Evolutionary conservation across 140 eudicot species (phyloP), one percentile per base, ranked within the genome.

Genomic region (Oenanthe javanica): DNA sequence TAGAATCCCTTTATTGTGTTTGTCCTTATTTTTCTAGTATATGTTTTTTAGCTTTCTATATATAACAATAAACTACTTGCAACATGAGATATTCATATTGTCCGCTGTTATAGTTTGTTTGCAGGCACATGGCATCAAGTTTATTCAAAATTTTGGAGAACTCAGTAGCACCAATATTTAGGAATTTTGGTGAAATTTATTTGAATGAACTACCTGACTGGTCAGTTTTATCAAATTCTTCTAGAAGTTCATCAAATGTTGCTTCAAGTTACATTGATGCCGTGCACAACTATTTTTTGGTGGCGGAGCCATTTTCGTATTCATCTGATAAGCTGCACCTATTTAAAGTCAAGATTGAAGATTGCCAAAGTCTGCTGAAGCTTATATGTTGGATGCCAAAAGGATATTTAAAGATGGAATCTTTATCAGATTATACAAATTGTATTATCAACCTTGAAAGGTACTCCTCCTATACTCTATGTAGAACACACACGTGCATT

Each of bases 401-500:
- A 84, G 85, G 89, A 84, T 87, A 84, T 78, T 48, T 88, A 54
- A 89, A 81, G 74, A 82, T 82, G 63, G 87, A 80, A 85, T 90
- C 95, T 4, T 86, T 91, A 83, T 81, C 91, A 63, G 80, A 83
- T 54, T 89, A 77, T 75, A 81, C 87, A 61, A 88, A 87, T 59
- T 89, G 85, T 80, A 86, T 94, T 84, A 83, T 94, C 84, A 94
- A 94, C 81, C 87, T 90, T 78, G 99, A 94, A 81, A 91, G 97
- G 99, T 94, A 63, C 86, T 47, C 43, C 40, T 40, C 64, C 67
- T 42, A 47, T 55, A 55, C n/a, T 55, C 23, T 21, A 55, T 55
- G 64, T 55, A 55, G 21, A 55, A 55, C 25, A 50, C 54, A 55
- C 64, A 55, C 18, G 5, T 55, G 64, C 64, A 55, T 21, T 55